Percentiles rank a stretch among this genome's conserved stretches.
Evolutionary conservation across 2,329 filamentous ascomycete species (phyloP).

Genomic region (Nothophaeocryptopus gaeumannii): DNA sequence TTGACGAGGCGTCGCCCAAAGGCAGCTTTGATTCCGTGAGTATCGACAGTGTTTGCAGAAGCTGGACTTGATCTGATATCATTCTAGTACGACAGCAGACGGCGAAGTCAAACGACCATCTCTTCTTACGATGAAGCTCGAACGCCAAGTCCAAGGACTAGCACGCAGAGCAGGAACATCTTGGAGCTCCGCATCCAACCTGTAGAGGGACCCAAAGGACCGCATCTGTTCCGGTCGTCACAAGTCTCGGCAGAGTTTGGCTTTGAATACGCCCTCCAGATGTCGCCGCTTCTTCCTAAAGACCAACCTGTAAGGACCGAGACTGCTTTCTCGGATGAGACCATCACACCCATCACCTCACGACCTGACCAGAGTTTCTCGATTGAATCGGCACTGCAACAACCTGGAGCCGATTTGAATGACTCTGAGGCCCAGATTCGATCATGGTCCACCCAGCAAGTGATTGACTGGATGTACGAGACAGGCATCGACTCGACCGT

Average conservation of each 20-base stretch:
- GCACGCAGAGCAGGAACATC: constrained; percentile 52
- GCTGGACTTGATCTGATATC: constrained; percentile 17
- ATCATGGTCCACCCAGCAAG: constrained; percentile 70
- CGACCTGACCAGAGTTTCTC: constrained; percentile 27
- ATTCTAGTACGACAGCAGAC: constrained; percentile 48
- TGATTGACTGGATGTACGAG: constrained; percentile 82
- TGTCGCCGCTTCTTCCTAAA: constrained; percentile 73
- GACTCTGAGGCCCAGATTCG: constrained; percentile 43
- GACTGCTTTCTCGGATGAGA: constrained; percentile 42
- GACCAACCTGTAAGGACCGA: constrained; percentile 44
- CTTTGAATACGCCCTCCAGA: constrained; percentile 56
- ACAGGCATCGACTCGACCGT: constrained; percentile 73
- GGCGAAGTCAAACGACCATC: constrained; percentile 78
- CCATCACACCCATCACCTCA: constrained; percentile 27
- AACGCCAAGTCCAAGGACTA: constrained; percentile 65
- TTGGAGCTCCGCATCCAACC: constrained; percentile 65
- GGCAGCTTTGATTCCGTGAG: constrained; percentile 71
- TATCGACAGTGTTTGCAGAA: constrained; percentile 6
- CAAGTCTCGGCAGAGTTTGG: constrained; percentile 55
- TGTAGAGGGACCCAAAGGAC: constrained; percentile 77
- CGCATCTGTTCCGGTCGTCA: constrained; percentile 79
- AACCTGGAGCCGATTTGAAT: constrained; percentile 5
- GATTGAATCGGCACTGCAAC: constrained; percentile 26
- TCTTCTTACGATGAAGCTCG: constrained; percentile 82
- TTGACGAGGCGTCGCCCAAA: constrained; percentile 53